These are phyloP conservation scores for Ustilaginoidea virens DNA, from an alignment of 2,329 filamentous ascomycete species.

Conservation along the genomic window DNA sequence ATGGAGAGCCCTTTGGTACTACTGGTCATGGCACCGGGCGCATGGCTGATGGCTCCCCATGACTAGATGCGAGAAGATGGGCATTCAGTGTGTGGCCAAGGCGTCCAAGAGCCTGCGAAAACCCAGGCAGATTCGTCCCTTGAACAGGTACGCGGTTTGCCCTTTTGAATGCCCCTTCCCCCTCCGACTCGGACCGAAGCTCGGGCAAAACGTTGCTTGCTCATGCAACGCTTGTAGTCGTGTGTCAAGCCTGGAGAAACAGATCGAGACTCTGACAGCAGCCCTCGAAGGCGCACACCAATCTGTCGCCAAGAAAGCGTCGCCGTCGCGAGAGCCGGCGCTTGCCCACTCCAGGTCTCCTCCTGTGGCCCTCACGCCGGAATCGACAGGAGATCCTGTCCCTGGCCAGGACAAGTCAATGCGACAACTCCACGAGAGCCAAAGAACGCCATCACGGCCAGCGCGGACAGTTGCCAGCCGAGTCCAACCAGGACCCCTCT, in stretches of 20 bases:
- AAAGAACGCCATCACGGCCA: background rate
- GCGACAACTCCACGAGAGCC: background rate
- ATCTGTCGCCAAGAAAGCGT: too few species aligned
- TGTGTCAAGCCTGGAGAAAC: slow-evolving; percentile 11
- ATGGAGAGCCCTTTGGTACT: too few species aligned
- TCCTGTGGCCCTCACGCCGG: slow-evolving; percentile 1
- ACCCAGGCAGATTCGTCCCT: slow-evolving; percentile 14
- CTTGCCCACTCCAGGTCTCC: slow-evolving; percentile 1
- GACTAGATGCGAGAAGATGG: slow-evolving; percentile 8
- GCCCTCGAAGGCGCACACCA: slow-evolving; percentile 4
- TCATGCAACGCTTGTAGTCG: slow-evolving; percentile 6
- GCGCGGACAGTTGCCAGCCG: background rate
- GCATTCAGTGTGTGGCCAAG: slow-evolving; percentile 14
- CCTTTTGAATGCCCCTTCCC: too few species aligned
- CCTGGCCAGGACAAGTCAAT: background rate
- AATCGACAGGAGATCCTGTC: slow-evolving; percentile 1
- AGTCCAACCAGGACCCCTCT: slow-evolving; percentile 10
- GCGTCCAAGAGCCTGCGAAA: slow-evolving; percentile 15
- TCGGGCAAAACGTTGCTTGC: background rate
- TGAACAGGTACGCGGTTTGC: slow-evolving; percentile 9
- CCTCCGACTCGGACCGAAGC: too few species aligned
- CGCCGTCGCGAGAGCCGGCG: background rate
- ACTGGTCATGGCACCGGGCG: too few species aligned
- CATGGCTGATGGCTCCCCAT: too few species aligned
- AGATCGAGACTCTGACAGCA: slow-evolving; percentile 9